These are phyloP conservation scores for Trichophyton schoenleinii DNA, from an alignment of 2,329 filamentous ascomycete genomes.

Conservation along the genomic window DNA sequence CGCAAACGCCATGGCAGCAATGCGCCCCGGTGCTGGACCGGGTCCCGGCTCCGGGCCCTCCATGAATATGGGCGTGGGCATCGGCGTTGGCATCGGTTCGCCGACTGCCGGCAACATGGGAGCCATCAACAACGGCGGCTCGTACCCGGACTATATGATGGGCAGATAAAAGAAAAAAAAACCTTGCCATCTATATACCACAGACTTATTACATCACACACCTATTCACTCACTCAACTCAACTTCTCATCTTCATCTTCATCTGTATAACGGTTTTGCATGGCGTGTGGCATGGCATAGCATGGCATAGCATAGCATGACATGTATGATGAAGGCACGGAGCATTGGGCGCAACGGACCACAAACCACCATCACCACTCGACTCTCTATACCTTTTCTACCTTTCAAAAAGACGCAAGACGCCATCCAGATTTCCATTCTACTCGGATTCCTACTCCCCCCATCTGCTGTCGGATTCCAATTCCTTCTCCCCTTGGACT, in stretches of 20 bases:
- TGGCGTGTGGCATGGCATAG: not conserved
- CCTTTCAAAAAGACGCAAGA: not conserved
- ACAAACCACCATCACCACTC: not conserved
- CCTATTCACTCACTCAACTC: not conserved
- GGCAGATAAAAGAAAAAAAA: conserved; percentile 25
- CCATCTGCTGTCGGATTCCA: not conserved
- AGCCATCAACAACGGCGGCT: conserved; percentile 11
- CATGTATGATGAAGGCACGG: conserved; percentile 2
- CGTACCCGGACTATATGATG: conserved; percentile 38
- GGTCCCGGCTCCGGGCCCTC: not conserved
- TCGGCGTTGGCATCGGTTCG: not conserved
- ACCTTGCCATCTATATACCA: no score
- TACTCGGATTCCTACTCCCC: not conserved
- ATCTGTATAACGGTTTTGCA: conserved; percentile 1
- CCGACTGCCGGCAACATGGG: conserved; percentile 9
- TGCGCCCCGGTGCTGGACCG: conserved; percentile 8
- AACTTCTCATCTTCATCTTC: not conserved
- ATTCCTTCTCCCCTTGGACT: not conserved
- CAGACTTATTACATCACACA: no score
- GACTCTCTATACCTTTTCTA: not conserved
- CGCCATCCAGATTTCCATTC: not conserved
- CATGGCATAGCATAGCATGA: conserved; percentile 2
- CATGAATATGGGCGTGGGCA: not conserved
- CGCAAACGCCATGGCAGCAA: conserved; percentile 10
- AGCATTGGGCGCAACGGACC: conserved; percentile 3